These are phyloP conservation scores for Psilocybe cyanescens DNA, from an alignment of 768 basidiomycete genomes.

Conservation along the genomic window DNA sequence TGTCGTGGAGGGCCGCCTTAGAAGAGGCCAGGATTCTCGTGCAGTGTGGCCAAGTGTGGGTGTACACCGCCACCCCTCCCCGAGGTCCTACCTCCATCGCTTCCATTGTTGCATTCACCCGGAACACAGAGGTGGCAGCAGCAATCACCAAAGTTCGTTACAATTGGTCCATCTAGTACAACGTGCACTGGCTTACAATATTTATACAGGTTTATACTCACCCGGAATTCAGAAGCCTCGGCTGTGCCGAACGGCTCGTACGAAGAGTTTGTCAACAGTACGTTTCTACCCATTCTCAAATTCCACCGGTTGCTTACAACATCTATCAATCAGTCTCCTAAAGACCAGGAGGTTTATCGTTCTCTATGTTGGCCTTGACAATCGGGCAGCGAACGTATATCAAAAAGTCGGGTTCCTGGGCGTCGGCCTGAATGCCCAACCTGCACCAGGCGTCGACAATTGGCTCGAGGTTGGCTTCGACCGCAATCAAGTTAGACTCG, in stretches of 20 bases:
- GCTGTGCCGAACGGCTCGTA: constrained; percentile 67
- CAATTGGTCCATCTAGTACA: neutral
- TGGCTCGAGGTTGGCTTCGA: constrained; percentile 75
- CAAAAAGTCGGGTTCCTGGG: constrained; percentile 69
- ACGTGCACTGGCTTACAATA: neutral
- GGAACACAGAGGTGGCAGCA: constrained; percentile 58
- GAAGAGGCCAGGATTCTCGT: constrained; percentile 59
- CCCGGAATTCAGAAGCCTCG: constrained; percentile 49
- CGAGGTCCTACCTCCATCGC: constrained; percentile 44
- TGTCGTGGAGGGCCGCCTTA: constrained; percentile 44
- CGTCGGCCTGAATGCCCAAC: constrained; percentile 33
- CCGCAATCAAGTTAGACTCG: constrained; percentile 46
- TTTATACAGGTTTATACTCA: constrained; percentile 55
- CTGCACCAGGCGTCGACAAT: constrained; percentile 42
- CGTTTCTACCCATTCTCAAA: constrained; percentile 23
- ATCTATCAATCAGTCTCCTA: constrained; percentile 28
- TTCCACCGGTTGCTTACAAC: neutral
- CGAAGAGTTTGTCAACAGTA: constrained; percentile 59
- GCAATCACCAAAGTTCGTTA: constrained; percentile 60
- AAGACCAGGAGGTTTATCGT: constrained; percentile 41
- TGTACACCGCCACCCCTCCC: constrained; percentile 40
- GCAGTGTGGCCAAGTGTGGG: constrained; percentile 55
- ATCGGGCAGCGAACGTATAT: constrained; percentile 61
- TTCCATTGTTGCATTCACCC: constrained; percentile 70
- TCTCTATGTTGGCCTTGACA: constrained; percentile 67